Base-by-base conservation (phyloP, 805 yeast species). In the Phaffomyces opuntiae region DNA sequence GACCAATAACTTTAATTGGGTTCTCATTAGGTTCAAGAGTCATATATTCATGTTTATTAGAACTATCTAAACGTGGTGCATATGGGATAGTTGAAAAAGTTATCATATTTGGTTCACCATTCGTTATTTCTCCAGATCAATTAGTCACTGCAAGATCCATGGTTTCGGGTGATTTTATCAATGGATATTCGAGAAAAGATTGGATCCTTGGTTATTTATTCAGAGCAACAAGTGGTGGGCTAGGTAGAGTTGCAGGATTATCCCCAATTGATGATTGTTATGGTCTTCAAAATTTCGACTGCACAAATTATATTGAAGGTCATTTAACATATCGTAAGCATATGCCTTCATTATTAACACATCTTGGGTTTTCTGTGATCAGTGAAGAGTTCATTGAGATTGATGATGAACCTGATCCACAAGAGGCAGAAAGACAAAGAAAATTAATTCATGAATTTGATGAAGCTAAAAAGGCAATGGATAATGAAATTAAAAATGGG, bases 291-390 rank as follows among this genome's bases (percentile, higher is more conserved):
- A 91, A 91, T 63, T 74, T 83, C 51, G 95, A 93, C 59, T 87
- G 95, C 57, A 86, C 98, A 0, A 88, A 81, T 17, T 56, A 73
- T 44, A 96, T 91, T 5, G 89, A 85, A 49, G 99, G 99, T 1
- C 99, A 93, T 68, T 87, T 93, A 96, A 88, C 85, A n/a, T 93
- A 93, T 66, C 83, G 99, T 68, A 83, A 83, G 50, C 89, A 88
- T 12, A 88, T 93, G 76, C 99, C 99, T 1, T 79, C 78, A 54
- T 72, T 93, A 38, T 62, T 93, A 52, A 75, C 76, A 50, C 65
- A 68, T 42, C 55, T 87, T 36, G 90, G 86, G 5, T 84, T 95
- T 80, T 83, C 86, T 45, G 88, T 93, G 5, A 62, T 89, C 37
- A 78, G 83, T 51, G 99, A 93, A 48, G 96, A 90, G 61, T 93